Base-by-base conservation (phyloP, 495 filamentous ascomycete species). In the Thermothielavioides terrestris region DNA sequence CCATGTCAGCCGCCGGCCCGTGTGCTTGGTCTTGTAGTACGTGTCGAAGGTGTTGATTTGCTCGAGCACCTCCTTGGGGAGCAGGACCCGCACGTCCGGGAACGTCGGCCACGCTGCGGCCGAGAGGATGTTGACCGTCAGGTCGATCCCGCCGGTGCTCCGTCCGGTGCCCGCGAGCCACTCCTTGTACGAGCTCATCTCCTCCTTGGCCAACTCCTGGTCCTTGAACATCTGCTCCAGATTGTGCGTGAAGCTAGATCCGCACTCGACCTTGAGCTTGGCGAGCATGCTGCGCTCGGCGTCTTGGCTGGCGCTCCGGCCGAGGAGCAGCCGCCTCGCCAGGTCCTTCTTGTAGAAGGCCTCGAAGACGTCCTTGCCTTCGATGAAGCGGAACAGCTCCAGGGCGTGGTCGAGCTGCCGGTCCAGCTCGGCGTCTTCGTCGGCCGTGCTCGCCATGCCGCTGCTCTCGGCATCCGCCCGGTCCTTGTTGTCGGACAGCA, bases 151-250 rank as follows among this genome's bases (percentile, higher is more conserved):
- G 14, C 74, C 70, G 42, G 75, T 70, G 30, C 74, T 63, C 21
- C 74, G 69, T 50, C 80, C 67, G 11, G 60, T 70, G 32, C 62
- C 65, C 42, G 66, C 53, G 41, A 65, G 31, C 67, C 65, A 73
- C 17, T 60, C 57, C 52, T 77, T 89, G 70, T 89, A 96, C 0
- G 84, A 81, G 4, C 65, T 49, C 75, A 95, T 89, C 58, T 94
- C 88, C 50, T 95, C 90, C 28, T 81, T 79, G 11, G 84, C 85
- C 44, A 96, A 75, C 53, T 95, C 90, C 65, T 96, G 86, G 59
- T 99, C 92, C 60, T 94, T 95, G 73, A 99, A 97, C 92, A 99
- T 99, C 28, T 88, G 85, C 65, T 99, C 92, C 2, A 99, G 76
- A 58, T 99, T 97, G 57, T 95, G 88, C 1, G 94, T 97, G 62